Conservation (phyloP, 2,329 filamentous ascomycete genomes). For the Paecilomyces sp. region DNA sequence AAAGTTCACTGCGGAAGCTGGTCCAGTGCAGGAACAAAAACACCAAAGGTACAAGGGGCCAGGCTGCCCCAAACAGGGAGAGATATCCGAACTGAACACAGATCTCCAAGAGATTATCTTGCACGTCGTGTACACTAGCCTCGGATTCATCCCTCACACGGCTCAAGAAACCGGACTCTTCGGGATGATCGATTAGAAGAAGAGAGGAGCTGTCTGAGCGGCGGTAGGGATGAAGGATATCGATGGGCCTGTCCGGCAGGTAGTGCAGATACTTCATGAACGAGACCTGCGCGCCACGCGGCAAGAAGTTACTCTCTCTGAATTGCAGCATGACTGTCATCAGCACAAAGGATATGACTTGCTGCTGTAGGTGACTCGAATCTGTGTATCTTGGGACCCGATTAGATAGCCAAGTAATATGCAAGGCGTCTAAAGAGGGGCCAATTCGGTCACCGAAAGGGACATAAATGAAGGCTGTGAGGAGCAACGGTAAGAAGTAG, state of each 20-base stretch:
- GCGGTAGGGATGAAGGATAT: conserved; percentile 21
- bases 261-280: conserved; percentile 59
- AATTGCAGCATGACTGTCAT: conserved; percentile 89
- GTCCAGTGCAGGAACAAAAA: conserved; percentile 96
- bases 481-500: conserved; percentile 83
- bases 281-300: conserved; percentile 72
- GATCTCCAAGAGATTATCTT: conserved; percentile 88
- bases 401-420: conserved; percentile 50
- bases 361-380: conserved; percentile 71
- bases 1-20: conserved; percentile 83
- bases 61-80: conserved; percentile 83
- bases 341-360: conserved; percentile 94
- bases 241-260: conserved; percentile 16
- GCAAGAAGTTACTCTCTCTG: conserved; percentile 74
- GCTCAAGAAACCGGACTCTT: conserved; percentile 72
- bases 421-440: conserved; percentile 79
- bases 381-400: conserved; percentile 73
- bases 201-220: conserved; percentile 37
- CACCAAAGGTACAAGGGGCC: conserved; percentile 83
- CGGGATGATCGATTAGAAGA: conserved; percentile 57
- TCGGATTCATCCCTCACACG: conserved; percentile 78
- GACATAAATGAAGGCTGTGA: conserved; percentile 91
- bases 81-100: conserved; percentile 84
- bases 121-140: conserved; percentile 80
- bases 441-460: conserved; percentile 80